These are phyloP conservation scores for Phytophthora citricola DNA, from an alignment of 352 stramenopile genomes.

Conservation along the genomic window DNA sequence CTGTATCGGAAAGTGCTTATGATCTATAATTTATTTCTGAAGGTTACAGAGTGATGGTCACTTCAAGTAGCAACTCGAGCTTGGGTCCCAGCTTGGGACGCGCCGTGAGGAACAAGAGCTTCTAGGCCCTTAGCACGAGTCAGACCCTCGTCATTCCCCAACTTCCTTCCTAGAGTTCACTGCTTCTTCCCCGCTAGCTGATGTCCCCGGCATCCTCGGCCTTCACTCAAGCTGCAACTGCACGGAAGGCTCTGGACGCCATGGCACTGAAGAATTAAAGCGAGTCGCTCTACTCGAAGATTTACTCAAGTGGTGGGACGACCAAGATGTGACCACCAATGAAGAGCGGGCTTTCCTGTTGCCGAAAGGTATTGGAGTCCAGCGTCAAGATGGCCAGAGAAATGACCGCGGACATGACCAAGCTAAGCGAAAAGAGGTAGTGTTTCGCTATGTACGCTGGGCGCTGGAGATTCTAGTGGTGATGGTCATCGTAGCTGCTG, in stretches of 20 bases:
- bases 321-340: slow-evolving; percentile 1
- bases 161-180: slow-evolving; percentile 21
- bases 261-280: slow-evolving; percentile 12
- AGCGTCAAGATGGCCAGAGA: not conserved
- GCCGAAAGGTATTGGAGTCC: slow-evolving; percentile 7
- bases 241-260: slow-evolving; percentile 8
- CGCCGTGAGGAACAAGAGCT: slow-evolving; percentile 22
- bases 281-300: slow-evolving; percentile 19
- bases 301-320: slow-evolving; percentile 24
- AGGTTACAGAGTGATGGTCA: slow-evolving; percentile 3
- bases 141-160: slow-evolving; percentile 29
- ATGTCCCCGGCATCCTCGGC: slow-evolving; percentile 36
- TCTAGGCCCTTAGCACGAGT: slow-evolving; percentile 6
- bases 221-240: slow-evolving; percentile 19
- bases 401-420: not conserved
- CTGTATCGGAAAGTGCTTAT: too few relatives aligned
- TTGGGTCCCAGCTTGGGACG: slow-evolving; percentile 18
- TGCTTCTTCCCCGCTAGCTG: not conserved
- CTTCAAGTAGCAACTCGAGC: slow-evolving; percentile 13
- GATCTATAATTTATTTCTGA: not conserved
- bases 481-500: slow-evolving; percentile 24
- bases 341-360: slow-evolving; percentile 29
- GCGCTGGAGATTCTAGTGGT: slow-evolving; percentile 33
- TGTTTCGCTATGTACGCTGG: slow-evolving; percentile 17
- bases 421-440: not conserved